A percentile compares a stretch with the other conserved stretches of the same genome.
These are phyloP conservation scores for Xylariaceae sp. DNA, from an alignment of 2,329 filamentous ascomycete species.

Conservation along the genomic window DNA sequence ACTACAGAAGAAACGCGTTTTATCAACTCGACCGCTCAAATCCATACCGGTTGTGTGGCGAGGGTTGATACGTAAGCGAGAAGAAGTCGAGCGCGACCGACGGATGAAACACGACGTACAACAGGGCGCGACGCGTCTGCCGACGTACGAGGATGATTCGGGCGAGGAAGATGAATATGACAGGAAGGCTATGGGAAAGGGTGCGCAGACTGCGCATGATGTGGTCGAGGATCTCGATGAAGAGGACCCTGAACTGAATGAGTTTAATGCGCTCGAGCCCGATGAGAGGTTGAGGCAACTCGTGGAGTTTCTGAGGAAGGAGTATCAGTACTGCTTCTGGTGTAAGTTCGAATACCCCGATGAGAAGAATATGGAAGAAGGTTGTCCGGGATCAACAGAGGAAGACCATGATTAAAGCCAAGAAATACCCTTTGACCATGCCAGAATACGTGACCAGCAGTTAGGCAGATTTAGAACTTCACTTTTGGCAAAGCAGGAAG, in stretches of 20 bases:
- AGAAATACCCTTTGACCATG: too few species aligned
- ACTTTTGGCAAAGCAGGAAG: too few species aligned
- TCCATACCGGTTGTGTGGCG: slow-evolving; percentile 77
- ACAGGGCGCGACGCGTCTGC: slow-evolving; percentile 58
- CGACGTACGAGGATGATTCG: slow-evolving; percentile 64
- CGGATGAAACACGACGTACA: slow-evolving; percentile 63
- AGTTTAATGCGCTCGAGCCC: slow-evolving; percentile 67
- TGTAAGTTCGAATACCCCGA: slow-evolving; percentile 83
- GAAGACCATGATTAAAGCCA: slow-evolving; percentile 73
- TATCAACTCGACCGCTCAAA: slow-evolving; percentile 51
- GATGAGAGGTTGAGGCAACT: slow-evolving; percentile 63
- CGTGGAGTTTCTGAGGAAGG: slow-evolving; percentile 65
- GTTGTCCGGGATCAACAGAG: slow-evolving; percentile 82
- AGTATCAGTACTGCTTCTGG: slow-evolving; percentile 88
- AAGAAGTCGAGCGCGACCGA: slow-evolving; percentile 65
- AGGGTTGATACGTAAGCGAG: slow-evolving; percentile 64
- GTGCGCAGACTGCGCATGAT: slow-evolving; percentile 50
- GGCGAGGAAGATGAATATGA: slow-evolving; percentile 72
- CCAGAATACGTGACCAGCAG: too few species aligned
- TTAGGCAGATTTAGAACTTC: too few species aligned
- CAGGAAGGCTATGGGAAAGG: slow-evolving; percentile 60
- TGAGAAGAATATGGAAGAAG: slow-evolving; percentile 70
- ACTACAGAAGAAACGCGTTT: slow-evolving; percentile 33
- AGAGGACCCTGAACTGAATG: slow-evolving; percentile 75
- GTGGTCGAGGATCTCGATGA: slow-evolving; percentile 69